Evolutionary conservation across 306 rosid genomes (phyloP).

Genomic region (Vigna unguiculata): DNA sequence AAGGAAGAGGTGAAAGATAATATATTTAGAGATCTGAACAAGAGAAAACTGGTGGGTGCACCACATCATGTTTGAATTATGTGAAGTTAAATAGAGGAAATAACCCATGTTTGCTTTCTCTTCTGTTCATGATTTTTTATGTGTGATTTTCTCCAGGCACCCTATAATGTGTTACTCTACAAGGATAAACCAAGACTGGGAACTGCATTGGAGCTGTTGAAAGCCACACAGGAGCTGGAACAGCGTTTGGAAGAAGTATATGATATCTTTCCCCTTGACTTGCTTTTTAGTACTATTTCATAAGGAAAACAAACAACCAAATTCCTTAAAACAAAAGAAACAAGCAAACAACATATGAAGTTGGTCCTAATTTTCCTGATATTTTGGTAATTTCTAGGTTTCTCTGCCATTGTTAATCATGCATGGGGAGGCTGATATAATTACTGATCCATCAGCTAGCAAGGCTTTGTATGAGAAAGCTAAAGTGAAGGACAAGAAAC

Average conservation of each 20-base stretch:
- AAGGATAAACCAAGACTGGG: conserved; percentile 63
- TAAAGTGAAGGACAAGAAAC: conserved; percentile 56
- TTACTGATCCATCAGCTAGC: conserved; percentile 64
- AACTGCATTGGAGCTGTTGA: conserved; percentile 61
- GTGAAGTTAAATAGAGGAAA: conserved; percentile 29
- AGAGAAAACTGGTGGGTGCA: conserved; percentile 74
- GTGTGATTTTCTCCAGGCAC: conserved; percentile 49
- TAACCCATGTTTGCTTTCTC: conserved; percentile 18
- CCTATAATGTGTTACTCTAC: conserved; percentile 59
- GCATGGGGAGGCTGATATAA: conserved; percentile 66
- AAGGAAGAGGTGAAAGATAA: conserved; percentile 82
- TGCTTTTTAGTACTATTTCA: neutral
- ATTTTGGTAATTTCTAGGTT: conserved; percentile 44
- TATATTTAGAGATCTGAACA: conserved; percentile 71
- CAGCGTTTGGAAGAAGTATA: conserved; percentile 57
- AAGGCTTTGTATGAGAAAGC: conserved; percentile 59
- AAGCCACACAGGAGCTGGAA: conserved; percentile 59
- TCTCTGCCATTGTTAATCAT: conserved; percentile 61
- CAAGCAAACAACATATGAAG: neutral
- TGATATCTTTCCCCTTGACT: conserved; percentile 12
- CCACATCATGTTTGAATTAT: conserved; percentile 17
- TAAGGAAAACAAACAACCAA: neutral
- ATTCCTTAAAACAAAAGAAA: conserved; percentile 2
- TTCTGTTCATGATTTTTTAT: conserved; percentile 14
- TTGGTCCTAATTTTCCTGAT: conserved; percentile 17